These are phyloP conservation scores for Saraca asoca DNA, from an alignment of 331 rosid species.

Conservation along the genomic window DNA sequence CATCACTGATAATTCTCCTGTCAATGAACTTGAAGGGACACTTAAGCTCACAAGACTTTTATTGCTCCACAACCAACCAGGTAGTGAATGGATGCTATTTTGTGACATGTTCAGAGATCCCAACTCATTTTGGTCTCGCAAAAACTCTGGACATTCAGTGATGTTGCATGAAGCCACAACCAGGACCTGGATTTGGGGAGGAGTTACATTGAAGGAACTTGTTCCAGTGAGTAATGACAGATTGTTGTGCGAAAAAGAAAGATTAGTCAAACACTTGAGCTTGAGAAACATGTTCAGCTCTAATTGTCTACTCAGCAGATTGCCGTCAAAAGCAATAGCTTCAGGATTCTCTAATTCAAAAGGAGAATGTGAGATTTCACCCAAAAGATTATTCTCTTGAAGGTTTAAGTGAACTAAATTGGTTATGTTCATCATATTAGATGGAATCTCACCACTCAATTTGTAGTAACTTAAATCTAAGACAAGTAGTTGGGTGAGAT, in stretches of 20 bases:
- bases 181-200: neutral
- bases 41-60: neutral
- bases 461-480: neutral
- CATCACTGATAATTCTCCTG: neutral
- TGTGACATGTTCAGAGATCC: neutral
- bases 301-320: constrained; percentile 16
- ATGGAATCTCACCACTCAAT: constrained; percentile 29
- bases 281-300: neutral
- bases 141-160: neutral
- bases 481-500: too few species aligned
- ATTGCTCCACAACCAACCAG: neutral
- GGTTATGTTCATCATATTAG: constrained; percentile 29
- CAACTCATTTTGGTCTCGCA: neutral
- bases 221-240: neutral
- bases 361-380: constrained; percentile 28
- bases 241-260: neutral
- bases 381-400: neutral
- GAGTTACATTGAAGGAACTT: neutral
- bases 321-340: neutral
- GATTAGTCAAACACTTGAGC: neutral
- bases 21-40: neutral
- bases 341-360: constrained; percentile 19
- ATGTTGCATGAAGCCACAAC: neutral
- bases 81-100: neutral
- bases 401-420: neutral